Evolutionary conservation across 1,139 yeast genomes (phyloP).

Genomic region (Debaryomyces nepalensis): DNA sequence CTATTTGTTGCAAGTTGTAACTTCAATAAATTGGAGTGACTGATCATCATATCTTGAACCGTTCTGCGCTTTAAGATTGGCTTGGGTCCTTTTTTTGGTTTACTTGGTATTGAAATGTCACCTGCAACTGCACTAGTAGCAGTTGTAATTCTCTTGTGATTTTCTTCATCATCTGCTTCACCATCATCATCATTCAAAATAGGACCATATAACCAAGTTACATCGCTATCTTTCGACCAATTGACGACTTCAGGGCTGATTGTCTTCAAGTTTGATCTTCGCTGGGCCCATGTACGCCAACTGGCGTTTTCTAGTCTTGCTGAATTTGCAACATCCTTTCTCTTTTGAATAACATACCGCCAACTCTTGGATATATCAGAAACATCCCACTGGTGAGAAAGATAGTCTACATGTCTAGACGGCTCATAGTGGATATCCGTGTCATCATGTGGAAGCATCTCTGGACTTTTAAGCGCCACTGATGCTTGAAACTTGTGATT

Average conservation of each 20-base stretch:
- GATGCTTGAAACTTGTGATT: constrained; percentile 21
- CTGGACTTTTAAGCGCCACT: constrained; percentile 33
- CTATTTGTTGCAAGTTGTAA: constrained; percentile 49
- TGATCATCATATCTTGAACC: constrained; percentile 72
- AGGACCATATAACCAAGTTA: constrained; percentile 85
- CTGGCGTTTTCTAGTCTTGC: constrained; percentile 78
- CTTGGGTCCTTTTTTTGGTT: constrained; percentile 48
- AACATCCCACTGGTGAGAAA: constrained; percentile 95
- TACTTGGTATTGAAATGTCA: constrained; percentile 41
- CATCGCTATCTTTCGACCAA: constrained; percentile 82
- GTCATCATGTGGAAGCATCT: constrained; percentile 76
- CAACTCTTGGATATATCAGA: constrained; percentile 91
- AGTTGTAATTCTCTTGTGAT: constrained; percentile 30
- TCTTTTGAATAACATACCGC: constrained; percentile 85
- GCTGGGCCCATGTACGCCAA: constrained; percentile 90
- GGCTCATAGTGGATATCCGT: constrained; percentile 82
- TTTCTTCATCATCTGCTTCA: constrained; percentile 31
- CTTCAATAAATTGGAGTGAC: constrained; percentile 56
- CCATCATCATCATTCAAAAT: constrained; percentile 54
- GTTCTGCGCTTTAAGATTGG: constrained; percentile 85
- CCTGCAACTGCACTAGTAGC: constrained; percentile 54
- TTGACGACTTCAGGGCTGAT: constrained; percentile 74
- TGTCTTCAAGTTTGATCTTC: constrained; percentile 65
- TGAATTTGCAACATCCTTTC: constrained; percentile 73
- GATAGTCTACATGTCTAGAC: constrained; percentile 87